Conservation (phyloP, 352 stramenopile genomes). For the Globisporangium viniferum region DNA sequence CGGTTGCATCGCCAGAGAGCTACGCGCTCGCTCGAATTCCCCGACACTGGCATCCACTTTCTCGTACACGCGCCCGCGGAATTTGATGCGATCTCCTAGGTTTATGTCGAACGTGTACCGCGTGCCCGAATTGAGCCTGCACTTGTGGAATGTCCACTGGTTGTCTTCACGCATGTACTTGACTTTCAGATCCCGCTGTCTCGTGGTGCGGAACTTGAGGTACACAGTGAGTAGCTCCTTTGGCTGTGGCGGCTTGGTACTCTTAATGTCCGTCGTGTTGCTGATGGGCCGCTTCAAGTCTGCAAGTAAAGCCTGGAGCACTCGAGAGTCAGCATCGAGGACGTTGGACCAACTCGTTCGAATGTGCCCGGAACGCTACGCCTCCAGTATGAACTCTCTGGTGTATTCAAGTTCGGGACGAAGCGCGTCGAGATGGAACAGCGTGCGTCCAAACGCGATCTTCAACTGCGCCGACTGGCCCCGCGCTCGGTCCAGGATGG, state of each 20-base stretch:
- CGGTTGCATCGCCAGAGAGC: not conserved
- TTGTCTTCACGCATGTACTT: not conserved
- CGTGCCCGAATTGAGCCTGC: not conserved
- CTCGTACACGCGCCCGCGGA: not conserved
- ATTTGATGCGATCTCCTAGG: not conserved
- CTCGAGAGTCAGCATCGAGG: not conserved
- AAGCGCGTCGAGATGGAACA: not conserved
- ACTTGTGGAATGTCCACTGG: not conserved
- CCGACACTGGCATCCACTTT: not conserved
- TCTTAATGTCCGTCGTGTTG: not conserved
- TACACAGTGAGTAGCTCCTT: not conserved
- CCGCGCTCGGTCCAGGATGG: not conserved
- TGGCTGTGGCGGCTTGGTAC: not conserved
- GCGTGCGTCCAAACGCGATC: not conserved
- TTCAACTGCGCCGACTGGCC: not conserved
- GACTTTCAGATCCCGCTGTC: not conserved
- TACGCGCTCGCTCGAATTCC: not conserved
- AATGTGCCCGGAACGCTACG: not conserved
- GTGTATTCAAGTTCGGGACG: not conserved
- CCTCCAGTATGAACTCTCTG: not conserved
- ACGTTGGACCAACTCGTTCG: not conserved
- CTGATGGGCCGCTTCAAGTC: not conserved
- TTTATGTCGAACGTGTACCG: not conserved
- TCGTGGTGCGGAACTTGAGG: not conserved
- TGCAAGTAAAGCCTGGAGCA: not conserved